Base-by-base conservation (phyloP, 345 rosid species). In the Clarkia xantiana region DNA sequence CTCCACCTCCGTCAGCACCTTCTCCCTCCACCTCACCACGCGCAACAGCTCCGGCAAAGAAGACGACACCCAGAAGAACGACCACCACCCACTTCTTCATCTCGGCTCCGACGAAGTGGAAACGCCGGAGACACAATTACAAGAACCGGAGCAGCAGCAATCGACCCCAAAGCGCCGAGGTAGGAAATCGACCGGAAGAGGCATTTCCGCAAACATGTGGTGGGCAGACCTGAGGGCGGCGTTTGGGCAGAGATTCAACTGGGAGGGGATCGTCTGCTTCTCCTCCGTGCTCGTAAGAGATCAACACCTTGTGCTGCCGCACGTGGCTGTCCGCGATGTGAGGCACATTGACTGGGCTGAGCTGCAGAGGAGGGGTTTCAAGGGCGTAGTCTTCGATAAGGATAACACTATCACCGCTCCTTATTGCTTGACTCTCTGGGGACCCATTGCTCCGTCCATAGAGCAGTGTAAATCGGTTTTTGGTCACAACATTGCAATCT, bases 401-500 rank as follows among this genome's bases (percentile, higher is more conserved):
- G 99, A 93, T 49, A 93, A 93, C 53, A 93, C 96, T 1, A 79
- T 93, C 18, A 87, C 96, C 1, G 94, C 78, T 54, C 96, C 96
- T 57, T 87, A 93, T 63, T 65, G 87, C 55, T 64, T 93, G 69
- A 66, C 79, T 19, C 67, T 84, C 25, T 86, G 94, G 90, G 73
- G 64, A 13, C 78, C 89, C 10, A 78, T 82, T 25, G 57, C 57
- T 8, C 57, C 82, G 14, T 84, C 99, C 1, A 68, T 84, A 15
- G 80, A 82, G 18, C 69, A 40, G 58, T 93, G 99, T 60, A 87
- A 84, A 67, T 75, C 82, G 8, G 84, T 75, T 14, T 91, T 91
- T 42, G 99, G 95, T 10, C 76, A 74, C 18, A 78, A 87, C 57
- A 70, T 91, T 18, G 90, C 95, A 0, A 90, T 84, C 15, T 82